Conservation (phyloP, 2,329 filamentous ascomycete genomes). For the Xylariales sp. region DNA sequence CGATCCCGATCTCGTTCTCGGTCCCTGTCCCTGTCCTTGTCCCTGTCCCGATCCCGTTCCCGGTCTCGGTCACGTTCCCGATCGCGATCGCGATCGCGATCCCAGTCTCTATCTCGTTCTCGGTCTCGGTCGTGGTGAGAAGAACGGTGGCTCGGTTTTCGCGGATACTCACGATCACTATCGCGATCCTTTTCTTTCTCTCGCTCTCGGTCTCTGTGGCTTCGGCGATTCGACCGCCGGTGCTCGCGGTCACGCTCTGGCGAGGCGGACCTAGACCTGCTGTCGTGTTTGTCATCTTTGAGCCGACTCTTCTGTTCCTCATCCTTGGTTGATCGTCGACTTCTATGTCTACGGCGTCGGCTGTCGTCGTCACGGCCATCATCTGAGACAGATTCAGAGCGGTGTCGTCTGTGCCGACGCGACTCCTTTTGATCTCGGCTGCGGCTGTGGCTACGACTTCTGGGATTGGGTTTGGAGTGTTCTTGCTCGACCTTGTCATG, state of each 20-base stretch:
- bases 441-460: slow-evolving; percentile 30
- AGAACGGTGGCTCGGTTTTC: slow-evolving; percentile 35
- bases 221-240: slow-evolving; percentile 44
- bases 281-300: slow-evolving; percentile 39
- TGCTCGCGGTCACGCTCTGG: slow-evolving; percentile 41
- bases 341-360: slow-evolving; percentile 47
- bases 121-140: slow-evolving; percentile 37
- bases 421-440: slow-evolving; percentile 42
- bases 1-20: slow-evolving; percentile 24
- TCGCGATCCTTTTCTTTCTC: slow-evolving; percentile 30
- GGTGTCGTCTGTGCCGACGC: slow-evolving; percentile 49
- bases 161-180: slow-evolving; percentile 28
- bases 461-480: slow-evolving; percentile 23
- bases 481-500: slow-evolving; percentile 26
- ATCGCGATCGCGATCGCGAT: slow-evolving; percentile 29
- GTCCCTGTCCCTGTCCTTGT: too few species aligned
- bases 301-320: slow-evolving; percentile 36
- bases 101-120: slow-evolving; percentile 33
- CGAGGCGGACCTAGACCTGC: slow-evolving; percentile 62
- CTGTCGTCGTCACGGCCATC: slow-evolving; percentile 45
- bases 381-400: slow-evolving; percentile 43
- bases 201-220: slow-evolving; percentile 38
- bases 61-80: slow-evolving; percentile 30
- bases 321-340: slow-evolving; percentile 38
- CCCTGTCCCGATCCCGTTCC: slow-evolving; percentile 35